phyloP scores from a whole-genome alignment of 495 filamentous ascomycete species.

The Penicillium paxilli region DNA sequence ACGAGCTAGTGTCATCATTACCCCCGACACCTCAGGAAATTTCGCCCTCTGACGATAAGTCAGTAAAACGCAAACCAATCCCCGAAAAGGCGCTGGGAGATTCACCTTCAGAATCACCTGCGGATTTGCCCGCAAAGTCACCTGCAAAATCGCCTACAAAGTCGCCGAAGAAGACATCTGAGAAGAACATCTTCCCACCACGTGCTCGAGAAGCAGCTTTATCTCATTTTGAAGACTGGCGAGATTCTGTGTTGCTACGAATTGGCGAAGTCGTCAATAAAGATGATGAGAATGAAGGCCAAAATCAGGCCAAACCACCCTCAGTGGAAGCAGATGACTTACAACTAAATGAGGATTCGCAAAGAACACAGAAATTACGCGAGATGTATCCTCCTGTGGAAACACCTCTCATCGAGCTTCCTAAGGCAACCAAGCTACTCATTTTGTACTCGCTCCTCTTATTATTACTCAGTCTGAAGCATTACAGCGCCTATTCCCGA shows the following conservation, averaged over 20 bases:
- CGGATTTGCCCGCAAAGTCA: no score
- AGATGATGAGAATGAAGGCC: constrained; percentile 38
- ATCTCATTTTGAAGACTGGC: constrained; percentile 64
- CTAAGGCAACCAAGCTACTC: constrained; percentile 43
- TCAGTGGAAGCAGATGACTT: constrained; percentile 19
- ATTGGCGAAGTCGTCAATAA: constrained; percentile 67
- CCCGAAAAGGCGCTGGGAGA: constrained; percentile 2
- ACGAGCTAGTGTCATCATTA: constrained; percentile 14
- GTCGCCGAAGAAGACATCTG: no score
- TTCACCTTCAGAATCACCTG: no score
- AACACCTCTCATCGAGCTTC: constrained; percentile 41
- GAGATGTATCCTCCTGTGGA: constrained; percentile 47
- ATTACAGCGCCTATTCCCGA: constrained; percentile 75
- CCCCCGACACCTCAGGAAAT: constrained; percentile 16
- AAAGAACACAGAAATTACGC: constrained; percentile 33
- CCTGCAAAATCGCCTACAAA: no score
- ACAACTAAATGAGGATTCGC: constrained; percentile 25
- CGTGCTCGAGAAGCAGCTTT: constrained; percentile 43
- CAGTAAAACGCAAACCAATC: constrained; percentile 4
- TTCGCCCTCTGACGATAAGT: background rate
- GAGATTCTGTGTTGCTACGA: constrained; percentile 57
- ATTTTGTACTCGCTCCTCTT: constrained; percentile 66
- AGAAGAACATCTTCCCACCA: constrained; percentile 2
- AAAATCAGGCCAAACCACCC: constrained; percentile 11
- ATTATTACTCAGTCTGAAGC: constrained; percentile 75